A percentile compares a stretch with the other conserved stretches of the same genome.
phyloP scores from a whole-genome alignment of 139 green algal genomes.

The Chlamydomonas incerta region DNA sequence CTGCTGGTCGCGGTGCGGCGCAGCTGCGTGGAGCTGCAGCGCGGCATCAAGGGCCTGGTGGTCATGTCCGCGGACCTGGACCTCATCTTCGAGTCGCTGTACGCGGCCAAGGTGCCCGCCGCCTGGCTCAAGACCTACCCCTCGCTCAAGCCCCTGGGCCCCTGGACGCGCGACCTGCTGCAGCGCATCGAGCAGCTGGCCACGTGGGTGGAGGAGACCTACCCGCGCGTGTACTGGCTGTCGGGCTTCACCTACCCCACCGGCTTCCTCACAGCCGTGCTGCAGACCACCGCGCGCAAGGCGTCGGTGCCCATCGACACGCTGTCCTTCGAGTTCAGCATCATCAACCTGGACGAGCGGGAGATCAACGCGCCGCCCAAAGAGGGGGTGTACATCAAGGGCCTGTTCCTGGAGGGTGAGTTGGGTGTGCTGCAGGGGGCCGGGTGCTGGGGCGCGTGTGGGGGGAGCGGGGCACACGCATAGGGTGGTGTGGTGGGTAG shows the following conservation, averaged over 20 bases:
- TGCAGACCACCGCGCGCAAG: constrained; percentile 85
- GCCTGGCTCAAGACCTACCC: constrained; percentile 88
- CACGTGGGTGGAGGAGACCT: constrained; percentile 77
- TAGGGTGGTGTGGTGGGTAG: no score
- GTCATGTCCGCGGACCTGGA: constrained; percentile 91
- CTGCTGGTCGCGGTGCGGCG: constrained; percentile 74
- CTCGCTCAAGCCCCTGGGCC: constrained; percentile 82
- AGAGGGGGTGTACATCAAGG: constrained; percentile 89
- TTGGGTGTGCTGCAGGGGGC: not conserved
- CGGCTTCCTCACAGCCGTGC: constrained; percentile 82
- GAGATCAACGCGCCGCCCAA: constrained; percentile 80
- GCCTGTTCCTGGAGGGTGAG: constrained; percentile 84
- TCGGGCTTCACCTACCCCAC: constrained; percentile 90
- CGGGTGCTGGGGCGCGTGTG: no score
- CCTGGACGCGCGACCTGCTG: constrained; percentile 88
- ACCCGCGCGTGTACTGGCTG: constrained; percentile 90
- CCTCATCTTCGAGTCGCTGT: constrained; percentile 78
- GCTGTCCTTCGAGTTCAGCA: constrained; percentile 84
- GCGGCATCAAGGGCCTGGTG: constrained; percentile 87
- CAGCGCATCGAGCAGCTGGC: constrained; percentile 80
- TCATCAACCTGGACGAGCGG: constrained; percentile 81
- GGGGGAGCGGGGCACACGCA: no score
- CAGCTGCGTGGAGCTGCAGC: constrained; percentile 72
- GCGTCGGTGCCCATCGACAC: constrained; percentile 88
- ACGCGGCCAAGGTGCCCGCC: constrained; percentile 71